These are phyloP conservation scores for Thuja plicata DNA, from an alignment of 83 land plant species.

Conservation along the genomic window DNA sequence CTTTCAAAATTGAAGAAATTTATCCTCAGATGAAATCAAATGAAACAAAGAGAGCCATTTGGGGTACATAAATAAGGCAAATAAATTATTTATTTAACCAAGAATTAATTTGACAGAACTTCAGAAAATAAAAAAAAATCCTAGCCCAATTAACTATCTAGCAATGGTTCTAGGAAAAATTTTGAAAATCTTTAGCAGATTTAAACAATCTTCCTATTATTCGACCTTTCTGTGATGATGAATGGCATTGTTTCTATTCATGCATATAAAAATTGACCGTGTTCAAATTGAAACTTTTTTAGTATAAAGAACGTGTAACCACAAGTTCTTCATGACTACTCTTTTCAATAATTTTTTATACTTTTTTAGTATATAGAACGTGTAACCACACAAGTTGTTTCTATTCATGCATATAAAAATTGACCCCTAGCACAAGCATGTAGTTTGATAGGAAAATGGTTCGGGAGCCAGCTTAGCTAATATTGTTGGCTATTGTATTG, in stretches of 20 bases:
- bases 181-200: not conserved
- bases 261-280: not conserved
- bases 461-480: too few species aligned
- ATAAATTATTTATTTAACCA: not conserved
- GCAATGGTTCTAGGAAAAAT: not conserved
- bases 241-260: not conserved
- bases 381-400: too few species aligned
- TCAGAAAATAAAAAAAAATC: not conserved
- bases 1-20: not conserved
- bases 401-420: too few species aligned
- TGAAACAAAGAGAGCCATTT: not conserved
- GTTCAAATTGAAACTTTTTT: too few species aligned
- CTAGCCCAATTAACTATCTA: too few species aligned
- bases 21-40: not conserved
- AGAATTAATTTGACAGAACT: not conserved
- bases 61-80: not conserved
- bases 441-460: too few species aligned
- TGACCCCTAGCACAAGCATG: too few species aligned
- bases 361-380: too few species aligned
- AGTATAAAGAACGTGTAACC: not conserved
- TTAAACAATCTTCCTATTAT: not conserved
- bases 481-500: too few species aligned
- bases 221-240: not conserved
- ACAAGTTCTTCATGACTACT: not conserved
- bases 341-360: not conserved